Conservation (phyloP, 441 rosid genomes). For the Biscutella laevigata region DNA sequence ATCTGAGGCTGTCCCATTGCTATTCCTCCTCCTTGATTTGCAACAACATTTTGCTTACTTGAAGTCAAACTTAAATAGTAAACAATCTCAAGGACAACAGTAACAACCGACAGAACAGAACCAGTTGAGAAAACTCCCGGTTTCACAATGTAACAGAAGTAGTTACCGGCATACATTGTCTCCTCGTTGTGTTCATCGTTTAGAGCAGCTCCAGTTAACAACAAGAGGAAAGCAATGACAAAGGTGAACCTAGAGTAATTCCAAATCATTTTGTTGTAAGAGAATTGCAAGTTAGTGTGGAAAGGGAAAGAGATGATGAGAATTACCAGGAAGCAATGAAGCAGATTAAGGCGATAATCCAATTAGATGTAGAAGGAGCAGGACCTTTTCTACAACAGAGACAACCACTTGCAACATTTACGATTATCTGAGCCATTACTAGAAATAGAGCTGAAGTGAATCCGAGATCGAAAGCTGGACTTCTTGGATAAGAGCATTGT, state of each 20-base stretch:
- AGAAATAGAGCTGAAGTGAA: slow-evolving; percentile 62
- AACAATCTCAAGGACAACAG: slow-evolving; percentile 53
- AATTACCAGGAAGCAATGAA: slow-evolving; percentile 68
- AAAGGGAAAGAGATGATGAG: not conserved
- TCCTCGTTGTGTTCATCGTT: slow-evolving; percentile 58
- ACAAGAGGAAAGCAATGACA: slow-evolving; percentile 58
- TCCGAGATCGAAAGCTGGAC: slow-evolving; percentile 73
- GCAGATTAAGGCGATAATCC: slow-evolving; percentile 56
- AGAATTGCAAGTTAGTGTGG: not conserved
- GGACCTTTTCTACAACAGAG: slow-evolving; percentile 63
- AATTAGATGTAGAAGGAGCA: slow-evolving; percentile 41
- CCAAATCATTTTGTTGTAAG: not conserved
- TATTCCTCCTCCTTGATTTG: slow-evolving; percentile 38
- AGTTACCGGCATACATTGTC: slow-evolving; percentile 34
- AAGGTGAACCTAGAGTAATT: slow-evolving; percentile 58
- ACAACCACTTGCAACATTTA: slow-evolving; percentile 61
- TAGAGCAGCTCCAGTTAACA: slow-evolving; percentile 74
- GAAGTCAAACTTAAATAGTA: slow-evolving; percentile 50
- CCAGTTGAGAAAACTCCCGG: slow-evolving; percentile 81
- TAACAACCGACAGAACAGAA: slow-evolving; percentile 48
- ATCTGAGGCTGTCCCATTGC: slow-evolving; percentile 81
- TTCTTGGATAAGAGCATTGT: slow-evolving; percentile 60
- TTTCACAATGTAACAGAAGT: slow-evolving; percentile 71
- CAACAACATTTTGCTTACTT: slow-evolving; percentile 29
- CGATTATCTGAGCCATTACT: slow-evolving; percentile 57